A percentile compares a stretch with the other conserved stretches of the same genome.
phyloP scores from a whole-genome alignment of 176 grass and related monocot species.

The Microstegium vimineum region DNA sequence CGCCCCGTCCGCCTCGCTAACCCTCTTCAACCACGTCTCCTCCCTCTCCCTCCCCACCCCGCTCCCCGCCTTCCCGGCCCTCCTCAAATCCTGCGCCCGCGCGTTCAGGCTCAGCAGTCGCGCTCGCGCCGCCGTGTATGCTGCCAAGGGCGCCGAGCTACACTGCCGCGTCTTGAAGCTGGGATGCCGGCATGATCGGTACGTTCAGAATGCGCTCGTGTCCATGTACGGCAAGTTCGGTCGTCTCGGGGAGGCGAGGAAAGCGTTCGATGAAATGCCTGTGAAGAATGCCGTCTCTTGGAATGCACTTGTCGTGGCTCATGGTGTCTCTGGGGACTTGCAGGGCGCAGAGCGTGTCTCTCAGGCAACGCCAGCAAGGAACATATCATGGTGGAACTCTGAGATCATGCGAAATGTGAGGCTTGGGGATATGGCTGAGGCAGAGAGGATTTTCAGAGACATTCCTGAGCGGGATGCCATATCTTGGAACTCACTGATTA shows the following conservation, averaged over 20 bases:
- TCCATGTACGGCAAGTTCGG: constrained; percentile 57
- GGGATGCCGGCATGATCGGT: constrained; percentile 21
- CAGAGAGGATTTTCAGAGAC: constrained; percentile 32
- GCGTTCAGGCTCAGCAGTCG: constrained; percentile 22
- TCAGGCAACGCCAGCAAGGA: constrained; percentile 33
- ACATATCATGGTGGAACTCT: constrained; percentile 55
- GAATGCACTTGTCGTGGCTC: constrained; percentile 47
- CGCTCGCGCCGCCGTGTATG: background rate
- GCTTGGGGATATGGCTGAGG: constrained; percentile 29
- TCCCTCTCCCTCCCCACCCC: constrained; percentile 23
- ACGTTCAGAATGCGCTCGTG: constrained; percentile 55
- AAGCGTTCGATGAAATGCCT: constrained; percentile 59
- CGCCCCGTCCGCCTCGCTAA: constrained; percentile 10
- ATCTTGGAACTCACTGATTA: constrained; percentile 74
- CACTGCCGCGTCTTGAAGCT: constrained; percentile 40
- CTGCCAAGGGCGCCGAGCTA: constrained; percentile 43
- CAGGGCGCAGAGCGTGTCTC: constrained; percentile 26
- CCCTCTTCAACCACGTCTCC: constrained; percentile 43
- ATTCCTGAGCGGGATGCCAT: constrained; percentile 52
- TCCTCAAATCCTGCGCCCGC: constrained; percentile 68
- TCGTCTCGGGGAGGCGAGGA: constrained; percentile 26
- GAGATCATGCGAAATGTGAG: constrained; percentile 50
- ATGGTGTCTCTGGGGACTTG: constrained; percentile 33
- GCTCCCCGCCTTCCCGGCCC: constrained; percentile 48
- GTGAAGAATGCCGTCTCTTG: constrained; percentile 43